phyloP scores from a whole-genome alignment of 306 rosid species.

The Vigna reflexopilosa region DNA sequence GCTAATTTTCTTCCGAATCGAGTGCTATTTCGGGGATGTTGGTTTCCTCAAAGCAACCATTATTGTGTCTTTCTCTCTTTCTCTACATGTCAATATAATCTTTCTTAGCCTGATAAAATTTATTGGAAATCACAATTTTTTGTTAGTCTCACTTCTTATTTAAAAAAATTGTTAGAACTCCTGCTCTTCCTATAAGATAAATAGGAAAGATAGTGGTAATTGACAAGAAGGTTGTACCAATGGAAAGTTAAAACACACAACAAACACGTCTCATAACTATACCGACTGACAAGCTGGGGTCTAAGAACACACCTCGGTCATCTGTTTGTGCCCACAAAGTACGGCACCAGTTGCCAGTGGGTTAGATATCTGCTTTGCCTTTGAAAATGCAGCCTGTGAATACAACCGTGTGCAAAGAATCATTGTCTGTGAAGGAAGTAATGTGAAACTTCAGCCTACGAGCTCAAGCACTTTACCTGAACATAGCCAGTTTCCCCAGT shows the following conservation, averaged over 20 bases:
- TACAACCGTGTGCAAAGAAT: slow-evolving; percentile 25
- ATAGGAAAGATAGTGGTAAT: slow-evolving; percentile 18
- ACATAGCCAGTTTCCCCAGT: slow-evolving; percentile 84
- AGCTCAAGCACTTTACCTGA: slow-evolving; percentile 64
- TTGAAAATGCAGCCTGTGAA: slow-evolving; percentile 83
- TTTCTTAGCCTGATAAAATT: too few species aligned
- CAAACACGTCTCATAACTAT: slow-evolving; percentile 12
- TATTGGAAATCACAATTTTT: too few species aligned
- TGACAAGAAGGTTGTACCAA: background rate
- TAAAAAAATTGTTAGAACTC: background rate
- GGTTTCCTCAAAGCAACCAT: slow-evolving; percentile 25
- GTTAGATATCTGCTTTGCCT: slow-evolving; percentile 70
- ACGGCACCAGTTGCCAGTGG: slow-evolving; percentile 77
- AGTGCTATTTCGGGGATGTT: slow-evolving; percentile 10
- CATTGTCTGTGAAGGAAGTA: slow-evolving; percentile 15
- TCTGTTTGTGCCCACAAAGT: slow-evolving; percentile 91
- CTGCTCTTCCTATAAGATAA: background rate
- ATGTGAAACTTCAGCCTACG: slow-evolving; percentile 26
- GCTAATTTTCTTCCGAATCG: background rate
- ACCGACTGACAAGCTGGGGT: slow-evolving; percentile 12
- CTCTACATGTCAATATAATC: background rate
- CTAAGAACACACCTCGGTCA: slow-evolving; percentile 75
- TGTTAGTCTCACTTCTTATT: background rate
- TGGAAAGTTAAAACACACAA: slow-evolving; percentile 6
- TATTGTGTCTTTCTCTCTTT: slow-evolving; percentile 7